phyloP scores from a whole-genome alignment of 1,284 basidiomycete species.

The Cutaneotrichosporon arboriforme region DNA sequence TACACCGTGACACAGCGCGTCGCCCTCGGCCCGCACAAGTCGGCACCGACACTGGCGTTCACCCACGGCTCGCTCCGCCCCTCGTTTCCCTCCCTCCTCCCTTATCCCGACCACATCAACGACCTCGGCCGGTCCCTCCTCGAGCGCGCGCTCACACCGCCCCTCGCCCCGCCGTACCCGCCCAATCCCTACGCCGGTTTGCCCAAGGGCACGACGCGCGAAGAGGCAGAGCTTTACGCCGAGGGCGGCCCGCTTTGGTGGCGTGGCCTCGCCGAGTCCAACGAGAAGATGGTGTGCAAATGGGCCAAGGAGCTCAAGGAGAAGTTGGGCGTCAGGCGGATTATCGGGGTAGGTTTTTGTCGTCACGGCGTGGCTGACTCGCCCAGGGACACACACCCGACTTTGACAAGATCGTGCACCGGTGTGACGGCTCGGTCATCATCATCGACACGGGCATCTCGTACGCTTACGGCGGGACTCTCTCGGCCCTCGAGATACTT shows the following conservation, averaged over 20 bases:
- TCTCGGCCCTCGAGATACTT: conserved; percentile 77
- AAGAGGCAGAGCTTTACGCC: conserved; percentile 67
- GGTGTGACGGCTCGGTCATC: conserved; percentile 79
- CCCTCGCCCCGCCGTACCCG: conserved; percentile 69
- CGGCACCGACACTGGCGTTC: conserved; percentile 66
- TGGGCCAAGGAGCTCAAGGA: conserved; percentile 64
- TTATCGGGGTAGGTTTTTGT: conserved; percentile 59
- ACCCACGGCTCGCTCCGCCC: conserved; percentile 82
- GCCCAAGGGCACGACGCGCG: conserved; percentile 59
- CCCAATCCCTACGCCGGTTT: conserved; percentile 71
- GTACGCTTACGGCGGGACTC: conserved; percentile 82
- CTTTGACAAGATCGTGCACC: conserved; percentile 72
- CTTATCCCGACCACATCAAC: conserved; percentile 78
- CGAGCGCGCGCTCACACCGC: conserved; percentile 53
- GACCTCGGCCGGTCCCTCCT: conserved; percentile 62
- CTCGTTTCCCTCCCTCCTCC: conserved; percentile 61
- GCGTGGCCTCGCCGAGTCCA: conserved; percentile 60
- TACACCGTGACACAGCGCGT: conserved; percentile 78
- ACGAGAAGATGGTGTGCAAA: conserved; percentile 57
- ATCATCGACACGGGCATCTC: conserved; percentile 92
- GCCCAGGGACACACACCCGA: conserved; percentile 81
- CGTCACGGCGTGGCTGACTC: neutral
- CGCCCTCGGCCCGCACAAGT: conserved; percentile 65
- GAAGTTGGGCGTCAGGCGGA: conserved; percentile 68
- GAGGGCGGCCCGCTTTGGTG: conserved; percentile 82